A percentile compares a stretch with the other conserved stretches of the same genome.
These are phyloP conservation scores for Pachysandra terminalis DNA, from an alignment of 164 flowering plant genomes.

Conservation along the genomic window DNA sequence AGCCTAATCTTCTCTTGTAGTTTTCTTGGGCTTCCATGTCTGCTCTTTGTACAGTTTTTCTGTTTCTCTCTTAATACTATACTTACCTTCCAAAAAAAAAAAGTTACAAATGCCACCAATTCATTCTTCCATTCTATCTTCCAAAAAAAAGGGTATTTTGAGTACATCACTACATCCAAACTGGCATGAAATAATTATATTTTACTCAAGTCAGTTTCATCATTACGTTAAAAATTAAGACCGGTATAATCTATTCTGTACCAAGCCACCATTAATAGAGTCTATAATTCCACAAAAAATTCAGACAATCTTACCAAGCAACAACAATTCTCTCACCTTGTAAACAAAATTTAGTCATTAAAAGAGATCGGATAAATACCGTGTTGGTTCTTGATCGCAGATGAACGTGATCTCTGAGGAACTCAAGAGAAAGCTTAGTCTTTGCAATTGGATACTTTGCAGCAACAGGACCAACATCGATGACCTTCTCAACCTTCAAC, in stretches of 20 bases:
- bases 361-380: conserved; percentile 27
- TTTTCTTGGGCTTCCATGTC: too few species aligned
- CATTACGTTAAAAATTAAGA: neutral
- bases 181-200: neutral
- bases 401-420: conserved; percentile 67
- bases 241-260: neutral
- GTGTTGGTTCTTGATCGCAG: conserved; percentile 80
- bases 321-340: neutral
- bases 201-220: neutral
- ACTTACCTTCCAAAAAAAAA: too few species aligned
- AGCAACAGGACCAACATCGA: conserved; percentile 69
- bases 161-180: neutral
- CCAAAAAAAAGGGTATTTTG: too few species aligned
- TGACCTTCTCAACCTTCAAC: conserved; percentile 56
- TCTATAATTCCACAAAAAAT: neutral
- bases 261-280: neutral
- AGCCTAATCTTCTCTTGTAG: too few species aligned
- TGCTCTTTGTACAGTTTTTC: too few species aligned
- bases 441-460: conserved; percentile 79
- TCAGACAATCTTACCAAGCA: neutral
- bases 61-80: too few species aligned
- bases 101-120: too few species aligned
- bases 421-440: conserved; percentile 72
- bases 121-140: too few species aligned
- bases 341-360: neutral